Percentiles rank a stretch among this genome's conserved stretches.
Evolutionary conservation across 805 yeast genomes (phyloP).

Genomic region (Pichia manshurica): DNA sequence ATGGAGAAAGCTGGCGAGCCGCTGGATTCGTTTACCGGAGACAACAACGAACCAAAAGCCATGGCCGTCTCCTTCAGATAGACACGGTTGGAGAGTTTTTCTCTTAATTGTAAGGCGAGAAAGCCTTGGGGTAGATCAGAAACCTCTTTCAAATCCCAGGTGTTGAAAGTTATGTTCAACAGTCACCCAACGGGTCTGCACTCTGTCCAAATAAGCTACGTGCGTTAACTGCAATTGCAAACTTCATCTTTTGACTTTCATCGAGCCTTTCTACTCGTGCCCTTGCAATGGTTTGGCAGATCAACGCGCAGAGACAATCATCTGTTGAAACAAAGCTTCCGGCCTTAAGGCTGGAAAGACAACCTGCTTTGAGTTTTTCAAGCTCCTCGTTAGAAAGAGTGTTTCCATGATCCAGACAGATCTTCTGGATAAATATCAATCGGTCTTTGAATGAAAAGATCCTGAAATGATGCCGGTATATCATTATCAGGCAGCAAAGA

Average conservation of each 20-base stretch:
- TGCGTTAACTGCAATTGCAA: neutral
- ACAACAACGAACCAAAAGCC: neutral
- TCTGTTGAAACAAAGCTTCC: neutral
- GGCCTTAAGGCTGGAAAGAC: too few species aligned
- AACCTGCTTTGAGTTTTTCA: neutral
- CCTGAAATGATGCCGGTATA: neutral
- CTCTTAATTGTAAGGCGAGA: neutral
- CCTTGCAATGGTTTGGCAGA: neutral
- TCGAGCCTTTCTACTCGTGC: neutral
- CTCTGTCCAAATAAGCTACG: neutral
- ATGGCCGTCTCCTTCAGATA: neutral
- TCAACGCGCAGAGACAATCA: neutral
- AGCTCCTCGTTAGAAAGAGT: neutral
- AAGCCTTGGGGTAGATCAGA: neutral
- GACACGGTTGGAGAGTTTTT: neutral
- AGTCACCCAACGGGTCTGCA: neutral
- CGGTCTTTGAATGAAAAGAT: neutral
- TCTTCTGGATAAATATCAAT: neutral
- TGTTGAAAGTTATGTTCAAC: neutral
- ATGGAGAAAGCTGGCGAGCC: neutral
- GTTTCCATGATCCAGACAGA: neutral
- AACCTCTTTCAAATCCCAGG: neutral
- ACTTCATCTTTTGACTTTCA: neutral
- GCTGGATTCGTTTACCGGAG: neutral
- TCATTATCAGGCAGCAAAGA: neutral